Evolutionary conservation across 768 basidiomycete genomes (phyloP).

Genomic region (Daedaleopsis nitida): DNA sequence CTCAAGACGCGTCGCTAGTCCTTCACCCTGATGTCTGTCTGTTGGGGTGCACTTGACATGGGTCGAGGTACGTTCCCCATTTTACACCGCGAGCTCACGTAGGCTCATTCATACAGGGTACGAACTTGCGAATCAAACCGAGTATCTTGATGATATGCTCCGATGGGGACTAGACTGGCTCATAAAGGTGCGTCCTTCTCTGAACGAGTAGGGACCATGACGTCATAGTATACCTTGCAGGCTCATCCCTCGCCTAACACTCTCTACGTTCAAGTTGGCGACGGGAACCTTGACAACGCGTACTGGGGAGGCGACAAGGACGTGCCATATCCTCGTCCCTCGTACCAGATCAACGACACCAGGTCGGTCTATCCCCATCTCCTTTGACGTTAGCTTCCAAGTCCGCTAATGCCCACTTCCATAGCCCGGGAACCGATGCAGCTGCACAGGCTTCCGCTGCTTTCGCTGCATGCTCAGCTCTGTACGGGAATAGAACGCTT

Average conservation of each 20-base stretch:
- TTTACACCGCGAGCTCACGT: not conserved
- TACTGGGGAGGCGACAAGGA: slow-evolving; percentile 90
- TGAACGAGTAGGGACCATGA: slow-evolving; percentile 1
- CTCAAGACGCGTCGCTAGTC: slow-evolving; percentile 43
- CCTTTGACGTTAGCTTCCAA: not conserved
- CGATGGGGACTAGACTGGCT: slow-evolving; percentile 93
- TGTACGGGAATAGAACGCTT: slow-evolving; percentile 69
- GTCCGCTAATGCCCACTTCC: not conserved
- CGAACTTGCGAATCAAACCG: slow-evolving; percentile 82
- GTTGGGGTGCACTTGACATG: slow-evolving; percentile 88
- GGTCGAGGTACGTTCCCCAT: slow-evolving; percentile 58
- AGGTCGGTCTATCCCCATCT: slow-evolving; percentile 32
- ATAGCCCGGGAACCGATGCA: slow-evolving; percentile 84
- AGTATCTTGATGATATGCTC: slow-evolving; percentile 88
- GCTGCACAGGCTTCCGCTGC: slow-evolving; percentile 85
- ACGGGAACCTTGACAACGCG: slow-evolving; percentile 66
- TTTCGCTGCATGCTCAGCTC: slow-evolving; percentile 81
- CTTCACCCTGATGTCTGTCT: slow-evolving; percentile 82
- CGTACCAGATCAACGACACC: slow-evolving; percentile 77
- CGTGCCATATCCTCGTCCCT: slow-evolving; percentile 74
- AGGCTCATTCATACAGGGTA: slow-evolving; percentile 52
- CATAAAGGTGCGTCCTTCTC: slow-evolving; percentile 61
- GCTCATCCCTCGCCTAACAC: slow-evolving; percentile 77
- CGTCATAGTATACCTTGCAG: slow-evolving; percentile 41
- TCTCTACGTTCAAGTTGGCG: slow-evolving; percentile 77